Percentiles rank a stretch among this genome's conserved stretches.
These are phyloP conservation scores for Kluyveromyces lactis DNA, from an alignment of 805 yeast genomes.

Conservation along the genomic window DNA sequence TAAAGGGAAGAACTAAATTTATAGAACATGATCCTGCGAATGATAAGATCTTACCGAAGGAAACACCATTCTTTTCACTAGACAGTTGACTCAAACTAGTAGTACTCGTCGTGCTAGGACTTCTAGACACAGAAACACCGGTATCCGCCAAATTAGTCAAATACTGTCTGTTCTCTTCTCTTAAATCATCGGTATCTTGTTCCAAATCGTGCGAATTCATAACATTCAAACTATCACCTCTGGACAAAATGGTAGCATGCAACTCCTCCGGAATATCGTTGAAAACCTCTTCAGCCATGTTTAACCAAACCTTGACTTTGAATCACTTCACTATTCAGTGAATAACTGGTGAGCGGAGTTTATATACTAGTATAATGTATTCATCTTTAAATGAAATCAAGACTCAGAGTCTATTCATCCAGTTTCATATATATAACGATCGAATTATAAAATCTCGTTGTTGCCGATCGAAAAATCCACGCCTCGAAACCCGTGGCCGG, in stretches of 20 bases:
- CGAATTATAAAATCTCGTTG: no score
- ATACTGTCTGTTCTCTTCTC: constrained; percentile 1
- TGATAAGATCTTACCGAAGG: constrained; percentile 8
- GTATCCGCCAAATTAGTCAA: neutral
- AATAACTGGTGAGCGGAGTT: no score
- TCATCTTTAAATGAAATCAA: no score
- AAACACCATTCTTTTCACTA: neutral
- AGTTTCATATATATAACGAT: no score
- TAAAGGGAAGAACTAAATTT: constrained; percentile 74
- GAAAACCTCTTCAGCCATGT: constrained; percentile 9
- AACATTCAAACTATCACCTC: neutral
- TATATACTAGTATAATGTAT: no score
- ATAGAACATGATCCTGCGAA: constrained; percentile 43
- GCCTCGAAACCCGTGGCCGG: no score
- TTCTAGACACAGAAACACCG: neutral
- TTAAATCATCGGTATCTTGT: constrained; percentile 3
- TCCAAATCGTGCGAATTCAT: no score
- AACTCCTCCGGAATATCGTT: constrained; percentile 11
- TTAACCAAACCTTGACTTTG: no score
- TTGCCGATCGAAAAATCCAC: no score
- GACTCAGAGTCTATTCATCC: no score
- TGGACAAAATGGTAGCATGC: constrained; percentile 8
- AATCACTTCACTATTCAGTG: no score
- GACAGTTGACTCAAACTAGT: constrained; percentile 1
- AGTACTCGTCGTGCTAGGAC: neutral